phyloP scores from a whole-genome alignment of 495 filamentous ascomycete genomes.

The Pseudomonodictys pantanalensis region DNA sequence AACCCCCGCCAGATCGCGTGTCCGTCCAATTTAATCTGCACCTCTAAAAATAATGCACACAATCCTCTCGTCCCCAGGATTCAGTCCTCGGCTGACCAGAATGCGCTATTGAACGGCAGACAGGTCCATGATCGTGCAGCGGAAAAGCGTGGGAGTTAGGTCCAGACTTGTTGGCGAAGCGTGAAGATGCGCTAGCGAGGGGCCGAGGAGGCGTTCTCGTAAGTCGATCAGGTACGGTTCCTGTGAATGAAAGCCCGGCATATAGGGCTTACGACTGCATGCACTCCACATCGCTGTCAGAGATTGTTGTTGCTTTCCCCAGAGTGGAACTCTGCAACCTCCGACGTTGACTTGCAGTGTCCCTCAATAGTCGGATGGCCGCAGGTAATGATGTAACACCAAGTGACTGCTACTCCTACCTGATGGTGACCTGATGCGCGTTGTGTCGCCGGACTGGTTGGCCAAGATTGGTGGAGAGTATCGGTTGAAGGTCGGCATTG shows the following conservation, averaged over 20 bases:
- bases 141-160: not conserved
- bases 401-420: no score
- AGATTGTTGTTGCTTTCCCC: constrained; percentile 20
- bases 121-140: not conserved
- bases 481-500: no score
- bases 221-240: not conserved
- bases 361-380: no score
- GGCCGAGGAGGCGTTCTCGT: constrained; percentile 3
- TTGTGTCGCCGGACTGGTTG: no score
- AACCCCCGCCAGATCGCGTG: constrained; percentile 24
- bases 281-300: constrained; percentile 3
- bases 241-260: constrained; percentile 3
- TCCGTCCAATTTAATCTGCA: constrained; percentile 20
- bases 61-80: constrained; percentile 17
- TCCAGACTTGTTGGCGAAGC: not conserved
- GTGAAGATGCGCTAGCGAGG: not conserved
- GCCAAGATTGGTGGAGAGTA: no score
- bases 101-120: not conserved
- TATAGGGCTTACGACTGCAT: constrained; percentile 34
- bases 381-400: no score
- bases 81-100: not conserved
- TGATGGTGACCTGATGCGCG: no score
- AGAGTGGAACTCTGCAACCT: not conserved
- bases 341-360: not conserved
- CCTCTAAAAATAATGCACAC: constrained; percentile 23